A percentile compares a stretch with the other conserved stretches of the same genome.
Conservation (phyloP, 2,329 filamentous ascomycete genomes). For the Ophiocordyceps polyrhachis-furcata region DNA sequence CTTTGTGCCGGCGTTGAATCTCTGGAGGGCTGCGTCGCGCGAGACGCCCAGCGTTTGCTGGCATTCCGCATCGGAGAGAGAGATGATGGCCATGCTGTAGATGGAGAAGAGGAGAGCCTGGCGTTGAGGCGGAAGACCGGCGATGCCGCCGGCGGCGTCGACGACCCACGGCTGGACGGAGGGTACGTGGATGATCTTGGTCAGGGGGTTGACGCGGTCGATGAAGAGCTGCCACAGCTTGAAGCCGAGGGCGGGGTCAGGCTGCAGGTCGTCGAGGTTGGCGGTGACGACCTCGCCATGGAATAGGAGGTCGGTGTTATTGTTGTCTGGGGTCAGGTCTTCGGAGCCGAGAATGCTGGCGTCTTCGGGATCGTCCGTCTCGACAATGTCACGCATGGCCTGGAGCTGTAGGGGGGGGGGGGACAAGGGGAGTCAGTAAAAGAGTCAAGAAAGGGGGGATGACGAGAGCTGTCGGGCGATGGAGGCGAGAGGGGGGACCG, state of each 20-base stretch:
- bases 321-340: conserved; percentile 30
- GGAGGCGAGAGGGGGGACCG: too few relatives aligned
- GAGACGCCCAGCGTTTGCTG: conserved; percentile 29
- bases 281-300: conserved; percentile 18
- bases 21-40: conserved; percentile 29
- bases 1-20: conserved; percentile 32
- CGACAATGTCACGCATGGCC: conserved; percentile 40
- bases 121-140: conserved; percentile 33
- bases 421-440: neutral
- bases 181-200: conserved; percentile 55
- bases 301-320: conserved; percentile 31
- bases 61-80: conserved; percentile 37
- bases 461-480: neutral
- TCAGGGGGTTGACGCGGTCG: conserved; percentile 55
- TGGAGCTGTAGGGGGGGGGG: conserved; percentile 21
- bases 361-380: conserved; percentile 28
- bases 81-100: conserved; percentile 40
- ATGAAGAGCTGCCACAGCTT: conserved; percentile 58
- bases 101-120: conserved; percentile 48
- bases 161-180: conserved; percentile 47
- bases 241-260: conserved; percentile 46
- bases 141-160: conserved; percentile 38
- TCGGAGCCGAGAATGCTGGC: conserved; percentile 29
- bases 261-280: conserved; percentile 35
- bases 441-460: too few relatives aligned